A percentile compares a stretch with the other conserved stretches of the same genome.
Evolutionary conservation across 2,329 filamentous ascomycete genomes (phyloP).

Genomic region (Phaeosphaeria sp.): DNA sequence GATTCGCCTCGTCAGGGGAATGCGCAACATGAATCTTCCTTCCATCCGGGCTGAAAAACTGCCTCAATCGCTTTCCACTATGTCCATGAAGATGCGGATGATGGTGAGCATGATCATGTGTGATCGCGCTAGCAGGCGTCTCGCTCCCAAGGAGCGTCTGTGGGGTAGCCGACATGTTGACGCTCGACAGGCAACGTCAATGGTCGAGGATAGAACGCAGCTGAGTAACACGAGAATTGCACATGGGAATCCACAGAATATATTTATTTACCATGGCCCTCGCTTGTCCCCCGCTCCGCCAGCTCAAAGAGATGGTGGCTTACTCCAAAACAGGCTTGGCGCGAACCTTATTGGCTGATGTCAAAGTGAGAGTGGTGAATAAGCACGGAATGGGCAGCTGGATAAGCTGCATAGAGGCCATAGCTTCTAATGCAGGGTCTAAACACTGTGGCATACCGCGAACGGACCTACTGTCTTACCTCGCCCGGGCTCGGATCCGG

Average conservation of each 20-base stretch:
- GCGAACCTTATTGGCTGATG: neutral
- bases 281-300: neutral
- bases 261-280: neutral
- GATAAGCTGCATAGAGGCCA: neutral
- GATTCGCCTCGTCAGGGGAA: slow-evolving; percentile 62
- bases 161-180: slow-evolving; percentile 13
- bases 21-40: slow-evolving; percentile 63
- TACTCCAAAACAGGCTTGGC: neutral
- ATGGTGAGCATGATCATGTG: slow-evolving; percentile 3
- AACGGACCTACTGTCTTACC: neutral
- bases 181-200: neutral
- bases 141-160: slow-evolving; percentile 8
- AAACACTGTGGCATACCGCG: neutral
- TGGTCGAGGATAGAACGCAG: neutral
- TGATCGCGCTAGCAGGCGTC: slow-evolving; percentile 5
- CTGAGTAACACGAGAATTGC: neutral
- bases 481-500: neutral
- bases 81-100: slow-evolving; percentile 32
- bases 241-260: slow-evolving; percentile 1
- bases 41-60: slow-evolving; percentile 64
- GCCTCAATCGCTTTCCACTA: slow-evolving; percentile 53
- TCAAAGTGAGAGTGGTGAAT: slow-evolving; percentile 3
- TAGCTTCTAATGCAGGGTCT: slow-evolving; percentile 4
- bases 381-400: slow-evolving; percentile 1
- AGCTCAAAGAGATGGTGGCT: slow-evolving; percentile 3